phyloP scores from a whole-genome alignment of 352 stramenopile species.

The Plasmopara viticola region DNA sequence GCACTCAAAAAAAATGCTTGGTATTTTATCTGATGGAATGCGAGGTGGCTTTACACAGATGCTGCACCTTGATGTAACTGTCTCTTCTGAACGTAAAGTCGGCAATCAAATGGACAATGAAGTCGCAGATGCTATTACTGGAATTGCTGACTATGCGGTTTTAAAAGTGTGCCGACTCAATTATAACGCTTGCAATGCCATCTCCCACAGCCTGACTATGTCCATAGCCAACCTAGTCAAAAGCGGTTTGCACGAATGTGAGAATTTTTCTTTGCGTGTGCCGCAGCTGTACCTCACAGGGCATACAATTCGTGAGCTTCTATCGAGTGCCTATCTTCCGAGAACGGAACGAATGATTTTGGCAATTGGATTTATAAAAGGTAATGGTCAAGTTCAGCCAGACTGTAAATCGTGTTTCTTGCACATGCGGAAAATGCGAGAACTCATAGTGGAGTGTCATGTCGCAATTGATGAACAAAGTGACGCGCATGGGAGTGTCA shows the following conservation, averaged over 20 bases:
- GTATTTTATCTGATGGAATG: constrained; percentile 38
- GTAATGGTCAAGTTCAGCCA: not conserved
- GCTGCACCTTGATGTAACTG: constrained; percentile 33
- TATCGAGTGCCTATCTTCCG: constrained; percentile 8
- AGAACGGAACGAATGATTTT: constrained; percentile 26
- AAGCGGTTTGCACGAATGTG: constrained; percentile 38
- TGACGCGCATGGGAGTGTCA: not conserved
- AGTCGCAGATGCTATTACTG: constrained; percentile 13
- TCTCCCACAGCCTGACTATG: constrained; percentile 12
- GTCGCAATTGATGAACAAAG: constrained; percentile 3
- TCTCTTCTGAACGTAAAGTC: constrained; percentile 3
- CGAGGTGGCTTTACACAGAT: constrained; percentile 45
- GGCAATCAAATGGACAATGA: constrained; percentile 7
- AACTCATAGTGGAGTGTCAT: constrained; percentile 22
- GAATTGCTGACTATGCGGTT: constrained; percentile 22
- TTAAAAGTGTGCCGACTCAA: constrained; percentile 19
- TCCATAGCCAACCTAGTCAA: constrained; percentile 32
- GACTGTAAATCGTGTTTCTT: constrained; percentile 11
- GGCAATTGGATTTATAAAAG: constrained; percentile 9
- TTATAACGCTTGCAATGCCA: constrained; percentile 4
- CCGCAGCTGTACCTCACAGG: constrained; percentile 17
- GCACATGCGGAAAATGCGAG: constrained; percentile 17
- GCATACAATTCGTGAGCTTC: constrained; percentile 10
- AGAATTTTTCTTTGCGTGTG: constrained; percentile 33
- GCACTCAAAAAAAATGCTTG: constrained; percentile 26